Percentiles rank a stretch among this genome's conserved stretches.
phyloP scores from a whole-genome alignment of 371 early-diverging fungal species.

The Coemansia linderi region DNA sequence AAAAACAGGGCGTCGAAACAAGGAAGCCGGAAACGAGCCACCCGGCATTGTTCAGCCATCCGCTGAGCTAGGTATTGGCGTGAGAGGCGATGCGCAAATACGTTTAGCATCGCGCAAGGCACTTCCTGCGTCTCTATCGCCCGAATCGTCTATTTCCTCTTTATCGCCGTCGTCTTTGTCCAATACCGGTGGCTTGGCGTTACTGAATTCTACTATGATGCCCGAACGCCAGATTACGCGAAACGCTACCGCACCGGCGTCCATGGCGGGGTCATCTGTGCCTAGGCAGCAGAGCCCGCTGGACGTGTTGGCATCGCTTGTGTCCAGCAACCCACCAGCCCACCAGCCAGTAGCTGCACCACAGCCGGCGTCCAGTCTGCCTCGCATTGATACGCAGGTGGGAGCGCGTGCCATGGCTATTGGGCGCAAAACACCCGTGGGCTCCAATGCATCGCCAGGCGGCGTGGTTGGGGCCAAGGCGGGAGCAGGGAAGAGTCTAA shows the following conservation, averaged over 20 bases:
- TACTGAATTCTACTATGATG: constrained; percentile 2
- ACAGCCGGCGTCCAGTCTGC: background rate
- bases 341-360: background rate
- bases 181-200: background rate
- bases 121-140: background rate
- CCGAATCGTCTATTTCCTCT: background rate
- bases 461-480: background rate
- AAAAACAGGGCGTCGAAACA: background rate
- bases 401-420: background rate
- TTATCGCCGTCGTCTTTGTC: background rate
- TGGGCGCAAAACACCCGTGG: background rate
- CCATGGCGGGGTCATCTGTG: constrained; percentile 11
- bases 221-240: constrained; percentile 30
- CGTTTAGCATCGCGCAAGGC: constrained; percentile 39
- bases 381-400: constrained; percentile 39
- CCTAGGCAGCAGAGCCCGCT: constrained; percentile 21
- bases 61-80: background rate
- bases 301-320: constrained; percentile 39
- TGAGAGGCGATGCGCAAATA: constrained; percentile 19
- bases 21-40: background rate
- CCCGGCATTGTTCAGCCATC: background rate
- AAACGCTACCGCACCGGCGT: constrained; percentile 25
- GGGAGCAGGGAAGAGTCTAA: constrained; percentile 21
- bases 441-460: background rate
- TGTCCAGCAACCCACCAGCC: constrained; percentile 7